phyloP scores from a whole-genome alignment of 805 yeast species.

The Myxozyma lipomycoides region DNA sequence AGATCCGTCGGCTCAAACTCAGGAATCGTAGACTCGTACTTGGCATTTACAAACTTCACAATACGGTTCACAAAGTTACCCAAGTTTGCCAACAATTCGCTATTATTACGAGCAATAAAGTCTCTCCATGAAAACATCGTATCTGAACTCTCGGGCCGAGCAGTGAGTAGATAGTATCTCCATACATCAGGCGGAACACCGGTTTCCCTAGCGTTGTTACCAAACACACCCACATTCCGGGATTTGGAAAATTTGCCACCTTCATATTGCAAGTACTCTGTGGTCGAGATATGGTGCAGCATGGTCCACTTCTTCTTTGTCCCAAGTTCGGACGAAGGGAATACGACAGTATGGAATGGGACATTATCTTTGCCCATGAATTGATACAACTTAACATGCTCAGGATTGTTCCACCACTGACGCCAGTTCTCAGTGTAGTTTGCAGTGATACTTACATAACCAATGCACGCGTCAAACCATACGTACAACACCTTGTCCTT shows the following conservation, averaged over 20 bases:
- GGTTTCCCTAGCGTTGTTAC: slow-evolving; percentile 92
- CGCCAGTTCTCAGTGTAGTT: slow-evolving; percentile 79
- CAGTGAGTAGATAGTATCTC: slow-evolving; percentile 91
- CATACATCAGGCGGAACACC: slow-evolving; percentile 90
- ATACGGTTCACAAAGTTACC: slow-evolving; percentile 96
- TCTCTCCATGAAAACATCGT: slow-evolving; percentile 97
- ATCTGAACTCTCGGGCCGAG: slow-evolving; percentile 94
- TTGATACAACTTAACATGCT: slow-evolving; percentile 81
- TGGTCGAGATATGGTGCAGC: slow-evolving; percentile 85
- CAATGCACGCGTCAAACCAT: slow-evolving; percentile 98
- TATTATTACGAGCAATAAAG: slow-evolving; percentile 88
- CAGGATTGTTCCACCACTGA: slow-evolving; percentile 94
- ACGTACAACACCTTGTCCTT: slow-evolving; percentile 90
- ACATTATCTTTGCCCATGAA: slow-evolving; percentile 99
- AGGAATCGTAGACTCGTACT: slow-evolving; percentile 89
- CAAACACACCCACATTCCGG: slow-evolving; percentile 97
- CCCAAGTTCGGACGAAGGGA: slow-evolving; percentile 91
- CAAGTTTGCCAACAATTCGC: slow-evolving; percentile 88
- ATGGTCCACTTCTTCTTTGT: slow-evolving; percentile 86
- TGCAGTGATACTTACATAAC: slow-evolving; percentile 94
- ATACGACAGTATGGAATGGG: slow-evolving; percentile 97
- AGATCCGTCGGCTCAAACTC: slow-evolving; percentile 52
- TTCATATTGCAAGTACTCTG: slow-evolving; percentile 93
- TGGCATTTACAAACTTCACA: slow-evolving; percentile 82
- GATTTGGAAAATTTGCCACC: slow-evolving; percentile 97